These are phyloP conservation scores for Plenodomus biglobosus DNA, from an alignment of 2,329 filamentous ascomycete species.

Conservation along the genomic window DNA sequence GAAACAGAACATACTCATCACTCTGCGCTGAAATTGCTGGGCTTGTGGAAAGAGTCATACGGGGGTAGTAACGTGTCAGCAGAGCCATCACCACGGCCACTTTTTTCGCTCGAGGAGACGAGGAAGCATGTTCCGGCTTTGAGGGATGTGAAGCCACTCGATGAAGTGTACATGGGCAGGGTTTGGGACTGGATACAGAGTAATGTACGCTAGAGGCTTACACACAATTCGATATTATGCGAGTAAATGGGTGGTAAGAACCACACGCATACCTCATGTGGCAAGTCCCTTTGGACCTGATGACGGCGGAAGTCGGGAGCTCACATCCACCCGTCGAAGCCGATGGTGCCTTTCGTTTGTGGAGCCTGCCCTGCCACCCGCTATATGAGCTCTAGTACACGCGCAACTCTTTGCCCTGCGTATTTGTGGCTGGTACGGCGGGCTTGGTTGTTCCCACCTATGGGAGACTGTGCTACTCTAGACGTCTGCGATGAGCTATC, in stretches of 20 bases:
- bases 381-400: background rate
- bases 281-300: background rate
- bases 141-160: slow-evolving; percentile 43
- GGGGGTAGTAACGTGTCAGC: slow-evolving; percentile 19
- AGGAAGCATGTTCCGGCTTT: slow-evolving; percentile 40
- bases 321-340: no score
- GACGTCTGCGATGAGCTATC: no score
- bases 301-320: background rate
- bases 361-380: background rate
- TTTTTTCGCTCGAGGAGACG: slow-evolving; percentile 43
- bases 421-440: background rate
- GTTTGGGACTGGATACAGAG: slow-evolving; percentile 47
- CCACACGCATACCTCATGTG: background rate
- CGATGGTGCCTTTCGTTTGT: background rate
- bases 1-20: slow-evolving; percentile 39
- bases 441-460: background rate
- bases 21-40: slow-evolving; percentile 52
- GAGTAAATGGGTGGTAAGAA: background rate
- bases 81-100: slow-evolving; percentile 5
- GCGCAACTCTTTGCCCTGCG: background rate
- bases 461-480: background rate
- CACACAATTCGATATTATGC: background rate
- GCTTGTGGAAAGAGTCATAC: slow-evolving; percentile 54
- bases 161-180: slow-evolving; percentile 48
- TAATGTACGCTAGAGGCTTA: slow-evolving; percentile 15